A percentile compares a stretch with the other conserved stretches of the same genome.
phyloP scores from a whole-genome alignment of 2,329 filamentous ascomycete genomes.

The Fusarium penzigii region DNA sequence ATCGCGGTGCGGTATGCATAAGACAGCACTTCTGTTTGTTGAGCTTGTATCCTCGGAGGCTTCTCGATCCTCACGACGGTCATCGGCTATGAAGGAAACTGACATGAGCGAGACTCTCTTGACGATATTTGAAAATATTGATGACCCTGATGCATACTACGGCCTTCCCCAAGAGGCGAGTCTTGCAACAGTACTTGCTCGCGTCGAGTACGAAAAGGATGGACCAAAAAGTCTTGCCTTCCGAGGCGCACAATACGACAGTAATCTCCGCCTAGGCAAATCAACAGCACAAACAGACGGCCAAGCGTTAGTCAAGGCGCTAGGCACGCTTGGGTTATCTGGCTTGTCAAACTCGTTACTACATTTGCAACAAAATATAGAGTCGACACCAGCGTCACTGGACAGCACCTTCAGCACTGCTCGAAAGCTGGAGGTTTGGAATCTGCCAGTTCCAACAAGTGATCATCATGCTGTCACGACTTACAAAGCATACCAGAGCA shows the following conservation, averaged over 20 bases:
- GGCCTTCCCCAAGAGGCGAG: constrained; percentile 79
- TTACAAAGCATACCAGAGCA: constrained; percentile 79
- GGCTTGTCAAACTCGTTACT: constrained; percentile 82
- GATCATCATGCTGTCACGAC: constrained; percentile 67
- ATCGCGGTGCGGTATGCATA: constrained; percentile 78
- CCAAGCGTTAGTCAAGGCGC: constrained; percentile 70
- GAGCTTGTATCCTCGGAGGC: constrained; percentile 68
- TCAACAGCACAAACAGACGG: constrained; percentile 59
- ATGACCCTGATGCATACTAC: constrained; percentile 96
- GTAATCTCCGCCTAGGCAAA: constrained; percentile 67
- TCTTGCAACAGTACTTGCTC: constrained; percentile 74
- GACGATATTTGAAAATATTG: constrained; percentile 85
- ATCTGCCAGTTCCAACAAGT: constrained; percentile 72
- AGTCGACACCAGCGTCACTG: constrained; percentile 58
- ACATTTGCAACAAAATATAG: constrained; percentile 63
- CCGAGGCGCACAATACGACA: constrained; percentile 87
- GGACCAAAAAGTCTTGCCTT: constrained; percentile 87
- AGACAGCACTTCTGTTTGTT: constrained; percentile 79
- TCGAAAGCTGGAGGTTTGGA: constrained; percentile 86
- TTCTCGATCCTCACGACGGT: constrained; percentile 62
- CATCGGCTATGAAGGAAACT: constrained; percentile 56
- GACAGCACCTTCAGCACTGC: constrained; percentile 79
- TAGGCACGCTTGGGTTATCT: constrained; percentile 80
- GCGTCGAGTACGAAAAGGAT: constrained; percentile 86
- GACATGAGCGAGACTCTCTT: constrained; percentile 71